Percentiles rank a stretch among this genome's conserved stretches.
Conservation (phyloP, 805 yeast genomes). For the Schwanniomyces pseudopolymorphus region DNA sequence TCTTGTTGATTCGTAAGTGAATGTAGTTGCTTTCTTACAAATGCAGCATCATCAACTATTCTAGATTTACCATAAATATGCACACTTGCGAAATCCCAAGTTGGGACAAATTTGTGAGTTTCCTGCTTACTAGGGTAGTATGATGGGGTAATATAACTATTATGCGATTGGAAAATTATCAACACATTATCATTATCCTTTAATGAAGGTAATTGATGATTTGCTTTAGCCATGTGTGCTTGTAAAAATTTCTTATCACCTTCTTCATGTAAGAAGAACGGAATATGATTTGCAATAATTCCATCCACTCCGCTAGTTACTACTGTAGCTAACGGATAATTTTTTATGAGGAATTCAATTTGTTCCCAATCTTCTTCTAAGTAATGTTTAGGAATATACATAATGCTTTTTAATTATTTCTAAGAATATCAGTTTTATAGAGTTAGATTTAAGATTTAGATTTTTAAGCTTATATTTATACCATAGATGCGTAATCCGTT, state of each 20-base stretch:
- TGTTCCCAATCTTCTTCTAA: conserved; percentile 31
- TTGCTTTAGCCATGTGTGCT: conserved; percentile 55
- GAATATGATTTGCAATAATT: conserved; percentile 55
- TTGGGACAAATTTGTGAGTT: conserved; percentile 65
- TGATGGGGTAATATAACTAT: conserved; percentile 56
- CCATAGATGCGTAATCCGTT: neutral
- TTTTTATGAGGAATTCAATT: conserved; percentile 41
- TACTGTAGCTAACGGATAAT: conserved; percentile 54
- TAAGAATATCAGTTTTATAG: neutral
- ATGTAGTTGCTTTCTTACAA: conserved; percentile 45
- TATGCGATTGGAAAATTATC: conserved; percentile 51
- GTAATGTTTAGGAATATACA: conserved; percentile 41
- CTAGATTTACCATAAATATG: conserved; percentile 55
- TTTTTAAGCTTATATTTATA: neutral
- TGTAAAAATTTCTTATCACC: conserved; percentile 38
- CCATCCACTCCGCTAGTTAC: conserved; percentile 40
- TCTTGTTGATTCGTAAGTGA: conserved; percentile 50
- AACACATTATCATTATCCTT: conserved; percentile 39
- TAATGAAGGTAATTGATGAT: conserved; percentile 49
- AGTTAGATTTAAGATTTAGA: neutral
- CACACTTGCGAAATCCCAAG: conserved; percentile 64
- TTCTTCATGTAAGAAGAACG: conserved; percentile 45
- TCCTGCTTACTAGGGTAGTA: conserved; percentile 58
- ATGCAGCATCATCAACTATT: conserved; percentile 44
- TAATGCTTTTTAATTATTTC: conserved; percentile 6